Evolutionary conservation across 2,329 filamentous ascomycete genomes (phyloP).

Genomic region (Tolypocladium guangdongense): DNA sequence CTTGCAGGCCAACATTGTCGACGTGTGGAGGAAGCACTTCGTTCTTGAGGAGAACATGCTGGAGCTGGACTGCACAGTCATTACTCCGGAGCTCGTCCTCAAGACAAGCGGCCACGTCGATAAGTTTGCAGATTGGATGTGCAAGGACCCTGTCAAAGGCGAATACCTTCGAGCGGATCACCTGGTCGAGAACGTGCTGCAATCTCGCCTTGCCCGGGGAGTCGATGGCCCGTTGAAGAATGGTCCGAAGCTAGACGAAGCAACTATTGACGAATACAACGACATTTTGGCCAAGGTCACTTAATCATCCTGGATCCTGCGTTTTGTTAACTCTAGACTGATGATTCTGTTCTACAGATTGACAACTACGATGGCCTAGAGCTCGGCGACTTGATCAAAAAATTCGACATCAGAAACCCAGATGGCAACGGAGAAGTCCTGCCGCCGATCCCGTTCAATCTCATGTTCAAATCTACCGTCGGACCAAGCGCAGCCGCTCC

Average conservation of each 20-base stretch:
- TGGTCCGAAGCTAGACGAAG: conserved; percentile 82
- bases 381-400: conserved; percentile 78
- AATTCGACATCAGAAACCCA: conserved; percentile 86
- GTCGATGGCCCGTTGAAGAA: conserved; percentile 28
- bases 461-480: conserved; percentile 97
- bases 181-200: conserved; percentile 87
- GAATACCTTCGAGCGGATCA: conserved; percentile 95
- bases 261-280: conserved; percentile 79
- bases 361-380: conserved; percentile 88
- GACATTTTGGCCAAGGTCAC: conserved; percentile 63
- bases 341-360: conserved; percentile 32
- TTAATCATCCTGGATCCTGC: no score
- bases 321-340: no score
- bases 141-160: conserved; percentile 94
- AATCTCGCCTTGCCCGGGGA: conserved; percentile 49
- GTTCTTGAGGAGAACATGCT: conserved; percentile 90
- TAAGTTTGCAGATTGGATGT: conserved; percentile 98
- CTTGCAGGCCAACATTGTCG: conserved; percentile 78
- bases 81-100: conserved; percentile 87
- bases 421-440: conserved; percentile 53
- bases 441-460: conserved; percentile 82
- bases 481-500: conserved; percentile 80
- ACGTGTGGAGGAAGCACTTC: conserved; percentile 88
- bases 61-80: conserved; percentile 84
- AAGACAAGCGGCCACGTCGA: conserved; percentile 96